Evolutionary conservation across 129 eudicot species (phyloP).

Genomic region (Escallonia herrerae): DNA sequence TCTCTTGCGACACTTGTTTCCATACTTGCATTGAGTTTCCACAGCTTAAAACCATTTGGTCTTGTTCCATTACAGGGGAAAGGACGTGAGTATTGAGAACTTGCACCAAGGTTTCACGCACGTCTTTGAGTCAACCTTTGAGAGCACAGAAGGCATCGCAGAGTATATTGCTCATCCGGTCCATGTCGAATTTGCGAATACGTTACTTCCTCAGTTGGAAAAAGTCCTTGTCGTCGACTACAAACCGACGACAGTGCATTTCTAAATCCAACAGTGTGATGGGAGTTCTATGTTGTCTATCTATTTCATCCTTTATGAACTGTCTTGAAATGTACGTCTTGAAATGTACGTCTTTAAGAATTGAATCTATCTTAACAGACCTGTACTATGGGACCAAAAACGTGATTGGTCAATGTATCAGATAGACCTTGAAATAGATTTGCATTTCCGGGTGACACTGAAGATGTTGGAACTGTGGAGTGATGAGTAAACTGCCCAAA

Average conservation of each 20-base stretch:
- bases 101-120: constrained; percentile 93
- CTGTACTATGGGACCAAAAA: too few relatives aligned
- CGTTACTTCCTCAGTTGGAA: constrained; percentile 48
- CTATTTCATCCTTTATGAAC: too few relatives aligned
- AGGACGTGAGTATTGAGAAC: constrained; percentile 80
- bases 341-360: too few relatives aligned
- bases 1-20: not conserved
- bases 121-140: constrained; percentile 77
- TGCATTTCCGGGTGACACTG: too few relatives aligned
- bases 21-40: constrained; percentile 4
- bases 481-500: too few relatives aligned
- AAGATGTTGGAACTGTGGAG: too few relatives aligned
- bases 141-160: constrained; percentile 67
- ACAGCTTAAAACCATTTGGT: constrained; percentile 4
- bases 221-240: constrained; percentile 67
- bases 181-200: constrained; percentile 59
- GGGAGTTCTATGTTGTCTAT: not conserved
- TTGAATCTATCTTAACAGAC: too few relatives aligned
- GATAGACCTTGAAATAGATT: too few relatives aligned
- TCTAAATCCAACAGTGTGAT: constrained; percentile 19
- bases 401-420: too few relatives aligned
- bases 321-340: too few relatives aligned
- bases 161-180: constrained; percentile 64
- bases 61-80: constrained; percentile 57
- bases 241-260: constrained; percentile 55